Percentiles rank a stretch among this genome's conserved stretches.
These are phyloP conservation scores for Trichophaea hybrida DNA, from an alignment of 2,329 filamentous ascomycete genomes.

Conservation along the genomic window DNA sequence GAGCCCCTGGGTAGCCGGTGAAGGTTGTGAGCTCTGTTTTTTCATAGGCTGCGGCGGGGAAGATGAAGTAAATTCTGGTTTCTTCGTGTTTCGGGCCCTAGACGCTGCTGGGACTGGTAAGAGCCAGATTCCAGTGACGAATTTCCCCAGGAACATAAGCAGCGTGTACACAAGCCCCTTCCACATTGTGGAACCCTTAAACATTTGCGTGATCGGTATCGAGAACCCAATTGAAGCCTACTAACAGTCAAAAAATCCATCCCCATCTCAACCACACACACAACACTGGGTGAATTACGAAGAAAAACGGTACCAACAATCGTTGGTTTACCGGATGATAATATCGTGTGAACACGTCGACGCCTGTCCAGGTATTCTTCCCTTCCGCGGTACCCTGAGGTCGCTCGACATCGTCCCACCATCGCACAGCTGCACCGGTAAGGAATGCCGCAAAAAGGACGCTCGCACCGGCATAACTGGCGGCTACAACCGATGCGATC, in stretches of 20 bases:
- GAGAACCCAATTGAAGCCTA: constrained; percentile 55
- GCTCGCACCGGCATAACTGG: constrained; percentile 48
- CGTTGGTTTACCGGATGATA: constrained; percentile 33
- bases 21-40: too few relatives aligned
- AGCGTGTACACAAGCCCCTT: constrained; percentile 56
- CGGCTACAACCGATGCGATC: constrained; percentile 37
- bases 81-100: neutral
- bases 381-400: neutral
- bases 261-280: constrained; percentile 24
- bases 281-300: constrained; percentile 34
- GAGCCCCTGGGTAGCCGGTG: too few relatives aligned
- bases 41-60: too few relatives aligned
- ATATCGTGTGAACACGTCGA: constrained; percentile 32
- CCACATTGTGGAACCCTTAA: constrained; percentile 50
- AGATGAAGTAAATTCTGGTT: neutral
- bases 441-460: constrained; percentile 50
- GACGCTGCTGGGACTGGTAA: constrained; percentile 27
- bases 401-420: constrained; percentile 38
- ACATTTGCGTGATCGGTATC: constrained; percentile 59
- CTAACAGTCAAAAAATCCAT: too few relatives aligned
- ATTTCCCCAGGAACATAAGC: constrained; percentile 52
- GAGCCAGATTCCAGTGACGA: constrained; percentile 47
- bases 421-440: constrained; percentile 44
- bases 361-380: neutral
- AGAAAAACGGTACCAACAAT: constrained; percentile 58